Evolutionary conservation across 345 rosid genomes (phyloP).

Genomic region (Clarkia xantiana): DNA sequence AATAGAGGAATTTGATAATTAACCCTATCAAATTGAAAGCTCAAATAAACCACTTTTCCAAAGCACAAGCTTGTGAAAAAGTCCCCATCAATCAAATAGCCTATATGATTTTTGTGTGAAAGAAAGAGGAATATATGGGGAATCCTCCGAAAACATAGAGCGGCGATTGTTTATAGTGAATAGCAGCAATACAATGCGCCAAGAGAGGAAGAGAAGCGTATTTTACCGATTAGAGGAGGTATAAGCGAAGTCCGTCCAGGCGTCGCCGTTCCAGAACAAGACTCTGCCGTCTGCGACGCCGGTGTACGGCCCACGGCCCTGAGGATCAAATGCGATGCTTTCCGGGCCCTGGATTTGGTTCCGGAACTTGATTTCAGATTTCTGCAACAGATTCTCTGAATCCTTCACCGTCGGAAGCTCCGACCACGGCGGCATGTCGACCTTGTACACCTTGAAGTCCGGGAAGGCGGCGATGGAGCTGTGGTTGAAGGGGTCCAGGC

Average conservation of each 20-base stretch:
- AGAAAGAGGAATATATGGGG: no score
- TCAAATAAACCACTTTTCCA: no score
- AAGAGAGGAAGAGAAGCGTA: background rate
- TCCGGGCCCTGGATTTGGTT: slow-evolving; percentile 39
- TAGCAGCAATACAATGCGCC: background rate
- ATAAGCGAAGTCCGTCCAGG: slow-evolving; percentile 31
- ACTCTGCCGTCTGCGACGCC: slow-evolving; percentile 40
- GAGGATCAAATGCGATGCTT: slow-evolving; percentile 32
- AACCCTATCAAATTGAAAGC: no score
- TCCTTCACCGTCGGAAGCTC: slow-evolving; percentile 20
- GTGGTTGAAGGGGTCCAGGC: slow-evolving; percentile 26
- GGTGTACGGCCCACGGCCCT: slow-evolving; percentile 34
- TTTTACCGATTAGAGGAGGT: slow-evolving; percentile 29
- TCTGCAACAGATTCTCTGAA: slow-evolving; percentile 20
- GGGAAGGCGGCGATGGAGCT: slow-evolving; percentile 31
- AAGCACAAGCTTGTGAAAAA: no score
- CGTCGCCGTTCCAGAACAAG: slow-evolving; percentile 26
- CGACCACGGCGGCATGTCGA: slow-evolving; percentile 31
- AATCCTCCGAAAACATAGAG: no score
- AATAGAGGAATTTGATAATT: no score
- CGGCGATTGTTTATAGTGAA: background rate
- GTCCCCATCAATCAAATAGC: no score
- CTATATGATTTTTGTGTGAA: no score
- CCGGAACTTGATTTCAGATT: slow-evolving; percentile 27
- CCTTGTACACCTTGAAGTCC: slow-evolving; percentile 18